These are phyloP conservation scores for Xylariaceae sp. DNA, from an alignment of 2,329 filamentous ascomycete species.

Conservation along the genomic window DNA sequence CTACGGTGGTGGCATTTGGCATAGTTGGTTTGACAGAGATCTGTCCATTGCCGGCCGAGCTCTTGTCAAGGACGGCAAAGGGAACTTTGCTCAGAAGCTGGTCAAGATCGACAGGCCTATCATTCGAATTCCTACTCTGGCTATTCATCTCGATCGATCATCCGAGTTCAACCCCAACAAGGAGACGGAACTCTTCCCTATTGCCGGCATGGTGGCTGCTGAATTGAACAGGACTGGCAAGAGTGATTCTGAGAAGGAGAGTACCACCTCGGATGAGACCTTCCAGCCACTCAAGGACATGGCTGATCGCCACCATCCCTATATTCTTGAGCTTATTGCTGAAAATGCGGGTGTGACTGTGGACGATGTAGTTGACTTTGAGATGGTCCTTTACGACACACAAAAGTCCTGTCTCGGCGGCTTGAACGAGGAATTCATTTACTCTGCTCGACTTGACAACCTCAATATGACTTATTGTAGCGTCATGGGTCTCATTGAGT, in stretches of 20 bases:
- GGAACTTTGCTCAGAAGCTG: slow-evolving; percentile 75
- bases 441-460: slow-evolving; percentile 93
- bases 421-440: slow-evolving; percentile 89
- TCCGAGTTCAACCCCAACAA: slow-evolving; percentile 92
- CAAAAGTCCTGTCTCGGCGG: slow-evolving; percentile 88
- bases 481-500: slow-evolving; percentile 78
- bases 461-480: slow-evolving; percentile 95
- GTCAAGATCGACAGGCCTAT: slow-evolving; percentile 89
- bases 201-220: slow-evolving; percentile 79
- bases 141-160: slow-evolving; percentile 87
- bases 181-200: slow-evolving; percentile 92
- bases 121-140: slow-evolving; percentile 85
- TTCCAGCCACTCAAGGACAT: slow-evolving; percentile 76
- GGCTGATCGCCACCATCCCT: slow-evolving; percentile 81
- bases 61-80: slow-evolving; percentile 70
- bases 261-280: slow-evolving; percentile 39
- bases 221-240: slow-evolving; percentile 71
- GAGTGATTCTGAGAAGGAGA: slow-evolving; percentile 42
- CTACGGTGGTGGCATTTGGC: slow-evolving; percentile 95
- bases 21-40: slow-evolving; percentile 97
- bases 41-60: slow-evolving; percentile 84
- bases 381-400: slow-evolving; percentile 94
- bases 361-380: slow-evolving; percentile 81
- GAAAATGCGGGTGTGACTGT: slow-evolving; percentile 68
- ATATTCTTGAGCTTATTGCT: slow-evolving; percentile 80